These are phyloP conservation scores for Beauveria sp. DNA, from an alignment of 2,329 filamentous ascomycete species.

Conservation along the genomic window DNA sequence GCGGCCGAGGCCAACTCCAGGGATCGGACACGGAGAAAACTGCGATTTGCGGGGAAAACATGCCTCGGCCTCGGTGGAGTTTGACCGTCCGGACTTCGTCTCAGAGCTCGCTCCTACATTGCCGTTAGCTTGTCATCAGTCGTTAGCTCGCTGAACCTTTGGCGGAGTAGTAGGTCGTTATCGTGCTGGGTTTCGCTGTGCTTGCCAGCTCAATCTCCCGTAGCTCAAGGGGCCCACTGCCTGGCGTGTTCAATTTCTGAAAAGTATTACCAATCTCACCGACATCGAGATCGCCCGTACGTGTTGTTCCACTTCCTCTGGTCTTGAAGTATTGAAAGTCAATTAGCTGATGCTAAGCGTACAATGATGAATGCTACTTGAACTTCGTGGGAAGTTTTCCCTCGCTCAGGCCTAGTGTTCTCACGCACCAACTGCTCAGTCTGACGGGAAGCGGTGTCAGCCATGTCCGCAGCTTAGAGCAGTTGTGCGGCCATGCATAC, in stretches of 20 bases:
- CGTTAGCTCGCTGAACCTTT: not conserved
- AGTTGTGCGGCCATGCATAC: not conserved
- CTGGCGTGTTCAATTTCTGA: not conserved
- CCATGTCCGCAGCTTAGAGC: not conserved
- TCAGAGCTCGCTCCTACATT: not conserved
- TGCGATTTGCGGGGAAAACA: constrained; percentile 16
- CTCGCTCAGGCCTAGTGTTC: no score
- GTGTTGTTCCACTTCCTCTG: no score
- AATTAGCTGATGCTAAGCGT: not conserved
- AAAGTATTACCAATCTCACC: not conserved
- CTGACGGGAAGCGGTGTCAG: not conserved
- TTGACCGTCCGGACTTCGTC: not conserved
- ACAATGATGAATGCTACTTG: not conserved
- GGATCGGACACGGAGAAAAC: constrained; percentile 18
- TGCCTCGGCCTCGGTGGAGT: constrained; percentile 20
- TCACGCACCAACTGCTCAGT: not conserved
- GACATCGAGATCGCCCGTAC: no score
- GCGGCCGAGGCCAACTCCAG: not conserved
- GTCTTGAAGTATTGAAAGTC: not conserved
- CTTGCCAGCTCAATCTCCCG: not conserved
- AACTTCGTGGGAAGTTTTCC: not conserved
- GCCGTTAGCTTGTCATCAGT: not conserved
- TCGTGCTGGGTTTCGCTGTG: not conserved
- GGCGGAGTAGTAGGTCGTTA: not conserved
- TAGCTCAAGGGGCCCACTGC: not conserved